Evolutionary conservation across 257 asterid species (phyloP), one percentile per base, ranked within the genome.

Genomic region (Nicotiana tabacum): DNA sequence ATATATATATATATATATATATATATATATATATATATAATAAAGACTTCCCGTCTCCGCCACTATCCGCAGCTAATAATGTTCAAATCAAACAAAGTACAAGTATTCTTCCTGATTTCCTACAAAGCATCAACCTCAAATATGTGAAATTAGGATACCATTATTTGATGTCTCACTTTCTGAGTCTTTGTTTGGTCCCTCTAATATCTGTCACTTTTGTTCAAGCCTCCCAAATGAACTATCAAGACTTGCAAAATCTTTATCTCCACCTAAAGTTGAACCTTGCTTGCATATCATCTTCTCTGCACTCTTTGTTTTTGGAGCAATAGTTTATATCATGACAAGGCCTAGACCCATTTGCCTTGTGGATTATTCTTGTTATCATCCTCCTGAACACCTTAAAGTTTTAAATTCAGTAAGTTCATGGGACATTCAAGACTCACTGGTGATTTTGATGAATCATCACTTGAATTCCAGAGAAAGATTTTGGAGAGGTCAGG

Each of bases 281-380:
- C 32, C 84, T 87, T 57, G 46, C 58, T 51, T 53, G 68, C 51
- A 35, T 82, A 2, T 85, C 0, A 32, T 77, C 1, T 48, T 82
- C 32, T 87, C 85, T 0, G 58, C 81, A 17, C 16, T 88, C 8
- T 13, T 88, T 5, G 84, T 90, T 11, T 81, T 82, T 6, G 89
- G 87, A 46, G 53, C 80, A 3, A 85, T 85, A 0, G 72, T 80
- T 1, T 90, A 88, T 60, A 30, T 87, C 83, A 77, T 80, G 86
- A 88, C 91, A 43, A 87, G 91, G 6, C 93, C 93, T 2, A 70
- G 85, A 82, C 81, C 93, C 62, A 82, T 90, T 43, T 90, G 83
- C 82, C 87, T 90, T 4, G 90, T 90, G 8, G 88, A 87, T 66
- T 87, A 85, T 57, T 78, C 91, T 43, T 88, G 91, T 65, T 85